Percentiles rank a stretch among this genome's conserved stretches.
Evolutionary conservation across 495 filamentous ascomycete species (phyloP).

Genomic region (Aspergillus saccharolyticus): DNA sequence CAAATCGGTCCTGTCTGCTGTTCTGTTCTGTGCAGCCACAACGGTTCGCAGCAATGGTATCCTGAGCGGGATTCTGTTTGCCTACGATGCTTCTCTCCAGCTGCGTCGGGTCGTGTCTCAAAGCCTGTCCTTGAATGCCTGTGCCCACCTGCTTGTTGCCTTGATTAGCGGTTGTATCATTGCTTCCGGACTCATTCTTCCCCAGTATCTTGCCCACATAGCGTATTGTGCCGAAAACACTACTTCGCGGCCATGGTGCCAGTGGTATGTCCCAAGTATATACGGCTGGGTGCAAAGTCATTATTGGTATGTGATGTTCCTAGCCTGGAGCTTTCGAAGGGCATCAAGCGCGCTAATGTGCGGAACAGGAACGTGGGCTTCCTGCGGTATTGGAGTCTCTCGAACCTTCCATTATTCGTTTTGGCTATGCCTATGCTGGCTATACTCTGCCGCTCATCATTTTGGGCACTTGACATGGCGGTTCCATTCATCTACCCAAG

Average conservation of each 20-base stretch:
- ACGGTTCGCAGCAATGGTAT: conserved; percentile 82
- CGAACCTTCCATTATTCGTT: conserved; percentile 84
- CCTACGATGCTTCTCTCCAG: conserved; percentile 48
- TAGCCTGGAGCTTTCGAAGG: neutral
- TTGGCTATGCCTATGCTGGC: conserved; percentile 73
- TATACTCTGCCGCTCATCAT: conserved; percentile 59
- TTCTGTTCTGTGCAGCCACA: conserved; percentile 67
- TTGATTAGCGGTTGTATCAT: conserved; percentile 62
- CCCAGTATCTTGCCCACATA: conserved; percentile 71
- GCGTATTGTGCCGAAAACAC: conserved; percentile 55
- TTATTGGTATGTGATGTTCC: conserved; percentile 68
- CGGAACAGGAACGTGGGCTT: conserved; percentile 72
- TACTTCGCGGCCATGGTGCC: conserved; percentile 67
- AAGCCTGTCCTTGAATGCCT: conserved; percentile 20
- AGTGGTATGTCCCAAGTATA: conserved; percentile 66
- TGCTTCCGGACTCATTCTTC: conserved; percentile 59
- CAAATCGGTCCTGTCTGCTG: conserved; percentile 53
- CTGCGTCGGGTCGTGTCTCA: conserved; percentile 28
- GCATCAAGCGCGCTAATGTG: conserved; percentile 13
- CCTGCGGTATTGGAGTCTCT: conserved; percentile 81
- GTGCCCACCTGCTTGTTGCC: conserved; percentile 48
- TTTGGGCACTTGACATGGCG: conserved; percentile 40
- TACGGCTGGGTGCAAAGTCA: conserved; percentile 83
- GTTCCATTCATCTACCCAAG: conserved; percentile 7
- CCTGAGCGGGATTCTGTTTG: conserved; percentile 71